Evolutionary conservation across 2,329 filamentous ascomycete species (phyloP), one percentile per base, ranked within the genome.

Genomic region (Microcera coccophila): DNA sequence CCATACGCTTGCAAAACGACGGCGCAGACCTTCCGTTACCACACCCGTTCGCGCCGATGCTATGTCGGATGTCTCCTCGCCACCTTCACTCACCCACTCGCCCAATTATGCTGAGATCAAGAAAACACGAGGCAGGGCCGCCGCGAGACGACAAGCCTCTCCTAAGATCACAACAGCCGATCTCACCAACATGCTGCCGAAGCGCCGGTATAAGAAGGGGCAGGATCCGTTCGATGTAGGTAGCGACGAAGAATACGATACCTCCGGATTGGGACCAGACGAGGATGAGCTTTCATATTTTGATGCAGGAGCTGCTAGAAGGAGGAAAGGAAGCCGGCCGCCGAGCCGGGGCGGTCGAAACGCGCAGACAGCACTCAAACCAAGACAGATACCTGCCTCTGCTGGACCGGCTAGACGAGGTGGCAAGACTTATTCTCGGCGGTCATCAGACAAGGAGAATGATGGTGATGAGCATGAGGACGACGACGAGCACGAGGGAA

Each of bases 1-100:
- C 12, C 71, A 71, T 39, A 65, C 66, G 0, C 64, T 81, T 10
- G 71, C 73, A 2, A 73, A 73, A 52, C 68, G 70, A 38, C 71
- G 70, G 18, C 65, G 69, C 10, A 62, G 64, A 4, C 61, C 55
- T 4, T 67, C 68, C 2, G 48, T 62, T 12, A 61, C 60, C 12
- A 70, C 69, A 1, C 68, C 70, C 5, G 45, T 62, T 15, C 60
- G 60, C 7, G 59, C 68, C 18, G 69, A 69, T 34, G 63, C 70
- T 47, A 50, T 67, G n/a, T 80, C 76, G 1, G 73, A 79, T 35
- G 65, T 79, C 10, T 84, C 81, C 2, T 84, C 80, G 3, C 81
- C 80, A 0, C 81, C 81, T 1, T 84, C 81, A 0, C 67, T 85
- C 4, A 85, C 81, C 4, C 80, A 84, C 55, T 85, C 81, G 1